Conservation (phyloP, 495 filamentous ascomycete species). For the Entonaema liquescens region DNA sequence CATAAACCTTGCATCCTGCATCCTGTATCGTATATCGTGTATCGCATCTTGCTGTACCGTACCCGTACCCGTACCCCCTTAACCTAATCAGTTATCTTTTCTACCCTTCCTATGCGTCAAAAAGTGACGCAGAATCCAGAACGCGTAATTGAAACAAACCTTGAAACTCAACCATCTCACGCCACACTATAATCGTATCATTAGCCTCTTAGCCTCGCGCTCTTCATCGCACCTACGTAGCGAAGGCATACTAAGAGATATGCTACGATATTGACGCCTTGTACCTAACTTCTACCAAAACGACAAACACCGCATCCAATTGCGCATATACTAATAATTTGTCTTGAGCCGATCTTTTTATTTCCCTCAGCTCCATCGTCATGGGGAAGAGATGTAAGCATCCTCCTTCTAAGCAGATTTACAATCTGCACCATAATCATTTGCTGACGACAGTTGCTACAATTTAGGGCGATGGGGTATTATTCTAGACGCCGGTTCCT, state of each 20-base stretch:
- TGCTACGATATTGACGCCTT: slow-evolving; percentile 34
- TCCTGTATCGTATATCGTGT: background rate
- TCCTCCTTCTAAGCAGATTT: background rate
- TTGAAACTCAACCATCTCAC: slow-evolving; percentile 29
- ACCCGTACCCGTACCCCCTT: slow-evolving; percentile 6
- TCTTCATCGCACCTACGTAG: slow-evolving; percentile 1
- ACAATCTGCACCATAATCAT: background rate
- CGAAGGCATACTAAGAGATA: slow-evolving; percentile 19
- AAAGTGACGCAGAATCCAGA: slow-evolving; percentile 9
- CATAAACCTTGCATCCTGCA: background rate
- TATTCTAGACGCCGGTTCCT: slow-evolving; percentile 71
- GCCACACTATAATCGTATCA: slow-evolving; percentile 12
- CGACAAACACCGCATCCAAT: slow-evolving; percentile 19
- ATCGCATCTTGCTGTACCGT: slow-evolving; percentile 1
- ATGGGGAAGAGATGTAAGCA: slow-evolving; percentile 49
- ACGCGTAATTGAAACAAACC: slow-evolving; percentile 44
- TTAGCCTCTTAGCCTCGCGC: slow-evolving; percentile 4
- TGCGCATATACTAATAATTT: slow-evolving; percentile 12
- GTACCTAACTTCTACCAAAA: background rate
- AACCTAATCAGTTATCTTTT: slow-evolving; percentile 8
- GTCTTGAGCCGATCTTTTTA: slow-evolving; percentile 3
- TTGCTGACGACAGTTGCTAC: slow-evolving; percentile 21
- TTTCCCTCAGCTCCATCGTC: slow-evolving; percentile 22
- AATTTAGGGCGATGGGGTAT: slow-evolving; percentile 64
- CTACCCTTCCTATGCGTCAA: slow-evolving; percentile 10